Evolutionary conservation across 2,329 filamentous ascomycete genomes (phyloP), one percentile per base, ranked within the genome.

Genomic region (Cordyceps fumosorosea): DNA sequence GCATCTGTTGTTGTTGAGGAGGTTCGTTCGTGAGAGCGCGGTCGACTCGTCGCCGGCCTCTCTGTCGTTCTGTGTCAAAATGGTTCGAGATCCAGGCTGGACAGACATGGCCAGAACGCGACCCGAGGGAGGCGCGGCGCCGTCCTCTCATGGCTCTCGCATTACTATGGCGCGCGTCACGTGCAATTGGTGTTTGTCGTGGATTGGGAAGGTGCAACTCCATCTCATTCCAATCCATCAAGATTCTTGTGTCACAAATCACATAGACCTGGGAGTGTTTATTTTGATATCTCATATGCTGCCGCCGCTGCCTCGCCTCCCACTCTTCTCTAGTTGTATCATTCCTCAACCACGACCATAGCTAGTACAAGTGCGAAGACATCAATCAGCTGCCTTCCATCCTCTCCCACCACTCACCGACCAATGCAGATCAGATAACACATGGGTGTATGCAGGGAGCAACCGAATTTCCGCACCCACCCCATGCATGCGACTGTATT

Each of bases 331-430:
- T 60, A 53, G 47, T 29, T n/a, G 50, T 54, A 47, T 47, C 58
- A 16, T 47, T 37, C 40, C 29, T 29, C 58, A 47, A 40, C 47
- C 4, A 59, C 40, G 45, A 42, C 45, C 42, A 55, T 60, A 60
- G 48, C 50, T 60, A 55, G 42, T 60, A 60, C 58, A 60, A 60
- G 29, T 55, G 58, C 29, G 29, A 40, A 48, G 22, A 48, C 37
- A 24, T 20, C 29, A 24, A 24, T 29, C 42, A n/a, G 22, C 29
- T 26, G 37, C 42, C 50, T 48, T 54, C 42, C 3, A 26, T 42
- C 40, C 20, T 42, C 58, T 5, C 58, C 44, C 26, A 26, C 24
- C 26, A 40, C 51, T 47, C 40, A 24, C 29, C 50, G 8, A 34
- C 37, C 18, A 34, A 60, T 32, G 34, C 24, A 26, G 22, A 6